Conservation (phyloP, 306 rosid genomes). For the Citrullus mucosospermus region DNA sequence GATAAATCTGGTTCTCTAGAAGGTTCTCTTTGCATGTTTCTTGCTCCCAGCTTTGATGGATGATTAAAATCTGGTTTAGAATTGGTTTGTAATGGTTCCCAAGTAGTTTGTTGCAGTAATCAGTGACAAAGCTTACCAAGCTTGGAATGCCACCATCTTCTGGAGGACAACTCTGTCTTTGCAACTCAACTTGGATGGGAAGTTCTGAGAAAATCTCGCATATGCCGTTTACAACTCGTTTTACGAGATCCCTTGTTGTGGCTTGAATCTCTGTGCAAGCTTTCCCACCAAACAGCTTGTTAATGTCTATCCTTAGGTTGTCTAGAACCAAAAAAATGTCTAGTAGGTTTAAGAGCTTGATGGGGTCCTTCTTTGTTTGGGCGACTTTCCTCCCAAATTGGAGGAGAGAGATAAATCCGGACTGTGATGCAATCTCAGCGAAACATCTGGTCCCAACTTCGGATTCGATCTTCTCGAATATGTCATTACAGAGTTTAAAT, state of each 20-base stretch:
- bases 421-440: constrained; percentile 41
- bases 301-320: constrained; percentile 46
- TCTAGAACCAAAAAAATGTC: constrained; percentile 53
- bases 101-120: constrained; percentile 57
- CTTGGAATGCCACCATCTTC: constrained; percentile 64
- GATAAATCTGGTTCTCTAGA: constrained; percentile 26
- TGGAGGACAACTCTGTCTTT: constrained; percentile 58
- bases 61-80: constrained; percentile 43
- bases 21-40: constrained; percentile 32
- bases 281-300: constrained; percentile 45
- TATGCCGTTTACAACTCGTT: constrained; percentile 43
- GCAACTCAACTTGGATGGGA: constrained; percentile 64
- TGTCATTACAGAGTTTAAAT: constrained; percentile 27
- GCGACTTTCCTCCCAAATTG: constrained; percentile 48
- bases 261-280: constrained; percentile 46
- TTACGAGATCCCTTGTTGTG: constrained; percentile 57
- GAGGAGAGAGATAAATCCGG: constrained; percentile 51
- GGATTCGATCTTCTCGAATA: constrained; percentile 37
- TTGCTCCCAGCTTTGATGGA: constrained; percentile 54
- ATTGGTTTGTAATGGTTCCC: constrained; percentile 40
- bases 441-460: constrained; percentile 35
- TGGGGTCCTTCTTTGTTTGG: constrained; percentile 43
- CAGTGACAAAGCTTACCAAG: constrained; percentile 54
- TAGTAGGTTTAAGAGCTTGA: constrained; percentile 61
- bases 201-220: constrained; percentile 65